A percentile compares a stretch with the other conserved stretches of the same genome.
These are phyloP conservation scores for Ampelomyces quisqualis DNA, from an alignment of 2,329 filamentous ascomycete genomes.

Conservation along the genomic window DNA sequence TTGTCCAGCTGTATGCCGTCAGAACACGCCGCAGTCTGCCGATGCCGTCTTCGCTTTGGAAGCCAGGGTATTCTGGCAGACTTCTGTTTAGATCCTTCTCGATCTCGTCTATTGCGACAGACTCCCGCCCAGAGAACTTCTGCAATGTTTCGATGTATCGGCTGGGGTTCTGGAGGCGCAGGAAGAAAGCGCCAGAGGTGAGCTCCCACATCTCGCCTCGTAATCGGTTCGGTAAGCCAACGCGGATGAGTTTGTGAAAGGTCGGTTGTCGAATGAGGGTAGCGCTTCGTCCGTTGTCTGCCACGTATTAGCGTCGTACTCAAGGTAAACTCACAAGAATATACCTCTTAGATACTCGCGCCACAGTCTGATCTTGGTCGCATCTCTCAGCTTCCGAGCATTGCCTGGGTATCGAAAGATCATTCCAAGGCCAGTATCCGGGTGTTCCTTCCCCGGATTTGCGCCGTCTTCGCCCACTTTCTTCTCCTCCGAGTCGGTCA, in stretches of 20 bases:
- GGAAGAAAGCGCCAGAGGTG: constrained; percentile 85
- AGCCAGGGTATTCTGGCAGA: constrained; percentile 94
- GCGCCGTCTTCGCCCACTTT: constrained; percentile 37
- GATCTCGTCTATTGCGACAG: constrained; percentile 96
- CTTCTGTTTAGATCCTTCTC: constrained; percentile 97
- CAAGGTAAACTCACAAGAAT: constrained; percentile 22
- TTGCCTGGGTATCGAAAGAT: constrained; percentile 94
- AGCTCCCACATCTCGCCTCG: constrained; percentile 96
- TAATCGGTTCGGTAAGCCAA: constrained; percentile 89
- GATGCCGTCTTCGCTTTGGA: constrained; percentile 95
- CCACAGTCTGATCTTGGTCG: constrained; percentile 97
- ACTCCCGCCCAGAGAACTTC: constrained; percentile 82
- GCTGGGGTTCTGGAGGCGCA: constrained; percentile 81
- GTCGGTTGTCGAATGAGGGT: constrained; percentile 93
- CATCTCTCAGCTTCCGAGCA: constrained; percentile 86
- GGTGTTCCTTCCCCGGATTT: constrained; percentile 58
- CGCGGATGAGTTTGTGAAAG: constrained; percentile 95
- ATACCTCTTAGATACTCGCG: constrained; percentile 79
- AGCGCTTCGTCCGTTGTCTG: constrained; percentile 87
- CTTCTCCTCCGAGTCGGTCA: constrained; percentile 50
- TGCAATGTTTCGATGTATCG: constrained; percentile 80
- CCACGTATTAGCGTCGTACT: constrained; percentile 13
- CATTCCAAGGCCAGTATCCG: constrained; percentile 93
- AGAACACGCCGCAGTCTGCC: constrained; percentile 83
- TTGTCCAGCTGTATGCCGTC: constrained; percentile 96